phyloP scores from a whole-genome alignment of 2,329 filamentous ascomycete genomes.

The Falciphora oryzae region DNA sequence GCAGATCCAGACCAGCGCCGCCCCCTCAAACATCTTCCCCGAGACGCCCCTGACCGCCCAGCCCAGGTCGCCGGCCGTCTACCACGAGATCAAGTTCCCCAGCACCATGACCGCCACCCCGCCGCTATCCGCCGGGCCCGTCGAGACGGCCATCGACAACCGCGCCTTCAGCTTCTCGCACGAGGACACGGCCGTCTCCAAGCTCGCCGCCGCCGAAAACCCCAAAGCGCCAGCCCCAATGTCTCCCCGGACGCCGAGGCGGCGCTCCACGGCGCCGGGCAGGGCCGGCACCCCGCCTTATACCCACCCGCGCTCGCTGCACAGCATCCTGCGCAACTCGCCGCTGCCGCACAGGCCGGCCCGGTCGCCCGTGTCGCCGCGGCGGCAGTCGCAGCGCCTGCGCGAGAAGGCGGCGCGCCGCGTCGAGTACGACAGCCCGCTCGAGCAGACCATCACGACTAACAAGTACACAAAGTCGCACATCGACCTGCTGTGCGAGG shows the following conservation, averaged over 20 bases:
- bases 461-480: constrained; percentile 58
- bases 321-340: constrained; percentile 62
- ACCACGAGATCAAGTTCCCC: constrained; percentile 41
- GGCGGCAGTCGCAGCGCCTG: constrained; percentile 47
- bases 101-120: constrained; percentile 56
- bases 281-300: constrained; percentile 40
- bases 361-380: constrained; percentile 42
- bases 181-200: constrained; percentile 13
- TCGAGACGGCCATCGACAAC: constrained; percentile 33
- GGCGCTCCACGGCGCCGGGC: constrained; percentile 29
- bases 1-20: constrained; percentile 29
- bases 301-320: constrained; percentile 50
- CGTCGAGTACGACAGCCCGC: constrained; percentile 57
- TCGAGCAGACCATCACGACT: constrained; percentile 59
- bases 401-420: constrained; percentile 48
- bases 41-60: constrained; percentile 50
- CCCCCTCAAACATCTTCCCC: constrained; percentile 35
- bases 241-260: constrained; percentile 33
- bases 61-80: constrained; percentile 40
- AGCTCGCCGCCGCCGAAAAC: constrained; percentile 6
- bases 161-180: constrained; percentile 41
- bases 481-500: constrained; percentile 56
- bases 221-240: constrained; percentile 14
- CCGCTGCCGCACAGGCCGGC: constrained; percentile 50
- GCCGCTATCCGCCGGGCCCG: constrained; percentile 47